Evolutionary conservation across 1,284 basidiomycete species (phyloP), one percentile per base, ranked within the genome.

Genomic region (Sporisorium sorghi): DNA sequence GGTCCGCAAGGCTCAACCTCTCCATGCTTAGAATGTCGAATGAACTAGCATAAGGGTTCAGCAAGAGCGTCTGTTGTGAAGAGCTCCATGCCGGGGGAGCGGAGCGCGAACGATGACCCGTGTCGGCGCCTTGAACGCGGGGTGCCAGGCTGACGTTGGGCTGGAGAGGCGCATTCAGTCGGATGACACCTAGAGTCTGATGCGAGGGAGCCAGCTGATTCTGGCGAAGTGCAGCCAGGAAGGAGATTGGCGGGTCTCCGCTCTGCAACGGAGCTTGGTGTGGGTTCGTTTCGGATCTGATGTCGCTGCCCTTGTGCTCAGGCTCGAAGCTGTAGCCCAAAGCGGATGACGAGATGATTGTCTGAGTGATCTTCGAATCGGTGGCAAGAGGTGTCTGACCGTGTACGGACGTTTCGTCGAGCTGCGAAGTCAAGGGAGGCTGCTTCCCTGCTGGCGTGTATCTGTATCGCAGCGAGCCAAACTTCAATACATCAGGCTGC

Each of bases 401-500:
- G 14, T 15, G 33, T 35, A 12, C 33, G 33, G 6, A 3, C 6
- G 6, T 5, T n/a, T 37, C 35, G 15, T 37, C 35, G 5, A 17
- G 17, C 1, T 37, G 35, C 12, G 14, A 14, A 37, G 35, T 8
- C 4, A 3, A 4, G 35, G 35, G 15, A 1, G 2, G 15, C n/a
- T 2, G 35, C 35, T 14, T 8, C 19, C 19, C 17, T 8, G 47
- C 47, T 12, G 47, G 30, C 30, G 47, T 32, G 11, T 48, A 48
- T 5, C 14, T 11, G 47, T 21, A 48, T 9, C 47, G 47, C 32
- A 48, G 30, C 11, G 47, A 48, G 17, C 47, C 47, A 33, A 48
- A 48, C 10, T 46, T 17, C 15, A 26, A 46, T 24, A 46, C 17
- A 3, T 28, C 26, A 3, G 26, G 28, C 47, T 48, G 30, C 47